Percentiles rank a stretch among this genome's conserved stretches.
Conservation (phyloP, 352 stramenopile genomes). For the Pythium oligandrum region DNA sequence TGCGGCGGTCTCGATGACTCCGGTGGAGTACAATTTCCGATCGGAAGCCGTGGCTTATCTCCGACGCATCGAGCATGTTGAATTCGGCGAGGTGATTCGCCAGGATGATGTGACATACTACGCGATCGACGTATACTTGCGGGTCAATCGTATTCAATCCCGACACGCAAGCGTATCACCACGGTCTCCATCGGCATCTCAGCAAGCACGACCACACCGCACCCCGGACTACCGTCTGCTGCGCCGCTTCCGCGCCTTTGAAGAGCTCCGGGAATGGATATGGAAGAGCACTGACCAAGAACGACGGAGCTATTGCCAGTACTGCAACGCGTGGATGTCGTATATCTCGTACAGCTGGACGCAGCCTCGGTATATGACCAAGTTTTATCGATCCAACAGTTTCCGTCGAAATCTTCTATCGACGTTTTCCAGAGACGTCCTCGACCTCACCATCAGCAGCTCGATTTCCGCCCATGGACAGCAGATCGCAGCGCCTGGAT, state of each 20-base stretch:
- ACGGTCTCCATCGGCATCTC: too few species aligned
- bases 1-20: too few species aligned
- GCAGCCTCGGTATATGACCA: slow-evolving; percentile 6
- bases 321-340: slow-evolving; percentile 18
- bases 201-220: neutral
- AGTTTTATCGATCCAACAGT: slow-evolving; percentile 1
- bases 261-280: slow-evolving; percentile 7
- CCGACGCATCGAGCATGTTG: slow-evolving; percentile 36
- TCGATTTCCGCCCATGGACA: too few species aligned
- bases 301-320: slow-evolving; percentile 8
- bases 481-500: too few species aligned
- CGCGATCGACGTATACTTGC: slow-evolving; percentile 46
- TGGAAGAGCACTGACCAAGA: slow-evolving; percentile 4
- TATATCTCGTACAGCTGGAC: slow-evolving; percentile 10
- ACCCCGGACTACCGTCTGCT: slow-evolving; percentile 1
- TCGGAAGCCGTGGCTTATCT: too few species aligned
- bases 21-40: too few species aligned
- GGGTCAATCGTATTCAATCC: slow-evolving; percentile 6
- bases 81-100: slow-evolving; percentile 38
- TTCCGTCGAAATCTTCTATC: slow-evolving; percentile 5
- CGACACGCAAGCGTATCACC: neutral
- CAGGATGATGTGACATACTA: slow-evolving; percentile 46
- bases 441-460: slow-evolving; percentile 6
- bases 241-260: slow-evolving; percentile 8
- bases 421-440: slow-evolving; percentile 10